Evolutionary conservation across 805 yeast species (phyloP), one percentile per base, ranked within the genome.

Genomic region (Diddensiella transvaalensis): DNA sequence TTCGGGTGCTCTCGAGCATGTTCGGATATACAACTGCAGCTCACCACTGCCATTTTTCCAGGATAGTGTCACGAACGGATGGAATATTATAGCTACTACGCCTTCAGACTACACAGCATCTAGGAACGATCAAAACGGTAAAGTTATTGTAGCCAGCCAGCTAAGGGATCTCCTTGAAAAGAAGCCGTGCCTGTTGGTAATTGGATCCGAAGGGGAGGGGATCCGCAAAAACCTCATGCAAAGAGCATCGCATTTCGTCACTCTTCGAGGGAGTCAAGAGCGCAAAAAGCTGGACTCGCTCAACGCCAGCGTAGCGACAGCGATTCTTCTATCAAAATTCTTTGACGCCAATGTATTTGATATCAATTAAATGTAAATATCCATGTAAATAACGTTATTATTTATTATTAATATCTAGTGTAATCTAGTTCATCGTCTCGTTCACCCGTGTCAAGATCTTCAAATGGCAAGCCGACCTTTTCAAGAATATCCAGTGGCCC

Each of bases 281-380:
- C 24, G 52, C 21, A 8, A 29, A 6, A 42, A 52, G 11, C 82
- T 89, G 33, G 96, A 88, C 61, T 85, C 95, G 24, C 69, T 89
- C 60, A 89, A 89, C 61, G 97, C 87, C 26, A 86, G 93, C 61
- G 96, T 89, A 5, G 96, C 97, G 1, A 77, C 90, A 1, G 93
- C 90, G 1, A 60, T 89, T 23, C 61, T 89, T 42, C 67, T 87
- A 30, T 53, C 59, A 29, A 52, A 54, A 42, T 57, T 59, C 38
- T 43, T 47, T 24, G 46, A 37, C 11, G 35, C 43, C 4, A 37
- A 36, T 18, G 55, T 51, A 3, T 52, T 56, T 43, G 60, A 56
- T 42, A 17, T 18, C 32, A 26, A 26, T 13, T 26, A 26, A 13
- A 26, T 8, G 32, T 8, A 8, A 26, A 26, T 13, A 26, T 8